phyloP scores from a whole-genome alignment of 2,329 filamentous ascomycete genomes.

The Penicillium sp. region DNA sequence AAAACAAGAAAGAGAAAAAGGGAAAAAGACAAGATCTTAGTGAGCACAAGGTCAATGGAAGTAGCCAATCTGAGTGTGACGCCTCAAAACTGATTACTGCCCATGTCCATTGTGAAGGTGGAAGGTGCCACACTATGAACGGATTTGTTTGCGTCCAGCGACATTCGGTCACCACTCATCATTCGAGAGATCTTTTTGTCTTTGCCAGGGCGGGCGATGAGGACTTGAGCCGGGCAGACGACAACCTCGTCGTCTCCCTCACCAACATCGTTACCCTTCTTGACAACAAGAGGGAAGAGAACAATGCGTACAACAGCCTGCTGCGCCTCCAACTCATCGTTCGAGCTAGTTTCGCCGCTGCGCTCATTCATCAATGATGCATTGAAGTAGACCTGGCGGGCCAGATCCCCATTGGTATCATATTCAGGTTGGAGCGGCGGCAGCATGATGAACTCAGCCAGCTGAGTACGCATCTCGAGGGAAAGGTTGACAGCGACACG shows the following conservation, averaged over 20 bases:
- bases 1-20: constrained; percentile 4
- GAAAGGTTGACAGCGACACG: constrained; percentile 85
- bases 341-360: constrained; percentile 67
- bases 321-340: constrained; percentile 76
- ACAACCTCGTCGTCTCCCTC: constrained; percentile 92
- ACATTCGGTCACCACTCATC: constrained; percentile 45
- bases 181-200: constrained; percentile 41
- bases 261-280: constrained; percentile 87
- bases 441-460: constrained; percentile 98
- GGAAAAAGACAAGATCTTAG: neutral
- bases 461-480: constrained; percentile 95
- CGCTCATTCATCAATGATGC: constrained; percentile 93
- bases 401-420: constrained; percentile 86
- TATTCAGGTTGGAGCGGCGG: constrained; percentile 93
- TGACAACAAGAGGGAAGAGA: constrained; percentile 93
- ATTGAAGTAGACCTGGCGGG: constrained; percentile 87
- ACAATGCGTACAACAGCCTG: constrained; percentile 83
- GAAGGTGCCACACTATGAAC: constrained; percentile 46
- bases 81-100: constrained; percentile 44
- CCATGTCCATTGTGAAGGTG: constrained; percentile 45
- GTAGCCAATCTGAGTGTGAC: constrained; percentile 36
- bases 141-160: constrained; percentile 40
- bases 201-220: constrained; percentile 63
- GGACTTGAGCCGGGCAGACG: constrained; percentile 90
- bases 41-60: constrained; percentile 5